Conservation (phyloP, 805 yeast species). For the Candida chilensis region DNA sequence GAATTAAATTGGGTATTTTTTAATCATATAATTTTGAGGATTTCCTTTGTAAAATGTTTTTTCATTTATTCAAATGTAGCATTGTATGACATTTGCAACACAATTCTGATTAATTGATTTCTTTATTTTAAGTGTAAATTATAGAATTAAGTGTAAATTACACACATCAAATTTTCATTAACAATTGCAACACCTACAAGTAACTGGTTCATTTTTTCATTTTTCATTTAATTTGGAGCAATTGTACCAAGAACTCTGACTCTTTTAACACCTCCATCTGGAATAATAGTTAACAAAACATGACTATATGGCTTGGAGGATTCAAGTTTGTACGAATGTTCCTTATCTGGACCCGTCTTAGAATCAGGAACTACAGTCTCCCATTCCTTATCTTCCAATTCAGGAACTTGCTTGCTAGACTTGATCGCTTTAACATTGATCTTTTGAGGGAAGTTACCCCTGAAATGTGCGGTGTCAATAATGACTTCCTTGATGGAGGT, state of each 20-base stretch:
- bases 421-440: conserved; percentile 58
- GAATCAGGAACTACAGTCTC: conserved; percentile 50
- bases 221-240: conserved; percentile 4
- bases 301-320: conserved; percentile 42
- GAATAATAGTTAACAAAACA: conserved; percentile 74
- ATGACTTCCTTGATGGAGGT: conserved; percentile 50
- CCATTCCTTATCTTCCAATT: conserved; percentile 46
- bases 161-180: too few species aligned
- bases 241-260: conserved; percentile 69
- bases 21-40: too few species aligned
- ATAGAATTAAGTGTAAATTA: too few species aligned
- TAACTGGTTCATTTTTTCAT: too few species aligned
- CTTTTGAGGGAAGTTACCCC: conserved; percentile 91
- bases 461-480: conserved; percentile 87
- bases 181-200: too few species aligned
- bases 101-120: too few species aligned
- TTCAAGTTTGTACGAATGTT: conserved; percentile 46
- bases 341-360: conserved; percentile 78
- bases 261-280: conserved; percentile 96
- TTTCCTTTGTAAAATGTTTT: too few species aligned
- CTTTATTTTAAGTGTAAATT: too few species aligned
- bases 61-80: too few species aligned
- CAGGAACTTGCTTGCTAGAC: conserved; percentile 25
- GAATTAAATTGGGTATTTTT: too few species aligned
- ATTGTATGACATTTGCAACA: too few species aligned